Conservation (phyloP, 2,329 filamentous ascomycete species). For the Piedraia hortae region DNA sequence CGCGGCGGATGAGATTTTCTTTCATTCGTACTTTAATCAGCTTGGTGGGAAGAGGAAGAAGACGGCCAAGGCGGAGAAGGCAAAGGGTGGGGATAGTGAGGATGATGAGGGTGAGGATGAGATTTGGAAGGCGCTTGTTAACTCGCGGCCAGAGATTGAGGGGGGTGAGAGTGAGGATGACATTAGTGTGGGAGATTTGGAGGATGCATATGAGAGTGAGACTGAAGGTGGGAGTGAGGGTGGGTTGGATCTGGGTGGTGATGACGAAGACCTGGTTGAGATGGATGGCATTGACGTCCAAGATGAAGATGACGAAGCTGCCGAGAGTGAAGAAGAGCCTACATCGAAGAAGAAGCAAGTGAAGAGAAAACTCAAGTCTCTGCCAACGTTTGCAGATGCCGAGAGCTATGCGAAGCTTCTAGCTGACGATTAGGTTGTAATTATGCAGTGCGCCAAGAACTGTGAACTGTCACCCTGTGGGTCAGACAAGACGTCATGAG, state of each 20-base stretch:
- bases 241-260: constrained; percentile 14
- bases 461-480: too few species aligned
- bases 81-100: constrained; percentile 10
- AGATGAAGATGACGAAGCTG: constrained; percentile 5
- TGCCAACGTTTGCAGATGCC: constrained; percentile 77
- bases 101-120: constrained; percentile 29
- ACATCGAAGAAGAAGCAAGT: too few species aligned
- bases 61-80: constrained; percentile 14
- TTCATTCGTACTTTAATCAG: constrained; percentile 84
- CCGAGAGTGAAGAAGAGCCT: constrained; percentile 48
- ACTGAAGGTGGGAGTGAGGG: constrained; percentile 19
- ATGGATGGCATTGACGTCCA: constrained; percentile 13
- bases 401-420: constrained; percentile 65
- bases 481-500: too few species aligned
- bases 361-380: constrained; percentile 59
- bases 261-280: constrained; percentile 18
- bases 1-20: constrained; percentile 81
- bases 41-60: constrained; percentile 27
- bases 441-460: too few species aligned
- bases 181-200: constrained; percentile 22
- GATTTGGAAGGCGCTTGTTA: constrained; percentile 75
- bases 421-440: too few species aligned
- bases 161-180: constrained; percentile 31
- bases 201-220: constrained; percentile 16
- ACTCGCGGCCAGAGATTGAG: constrained; percentile 51